Percentiles rank a stretch among this genome's conserved stretches.
phyloP scores from a whole-genome alignment of 805 yeast genomes.

The Sugiyamaella lignohabitans region DNA sequence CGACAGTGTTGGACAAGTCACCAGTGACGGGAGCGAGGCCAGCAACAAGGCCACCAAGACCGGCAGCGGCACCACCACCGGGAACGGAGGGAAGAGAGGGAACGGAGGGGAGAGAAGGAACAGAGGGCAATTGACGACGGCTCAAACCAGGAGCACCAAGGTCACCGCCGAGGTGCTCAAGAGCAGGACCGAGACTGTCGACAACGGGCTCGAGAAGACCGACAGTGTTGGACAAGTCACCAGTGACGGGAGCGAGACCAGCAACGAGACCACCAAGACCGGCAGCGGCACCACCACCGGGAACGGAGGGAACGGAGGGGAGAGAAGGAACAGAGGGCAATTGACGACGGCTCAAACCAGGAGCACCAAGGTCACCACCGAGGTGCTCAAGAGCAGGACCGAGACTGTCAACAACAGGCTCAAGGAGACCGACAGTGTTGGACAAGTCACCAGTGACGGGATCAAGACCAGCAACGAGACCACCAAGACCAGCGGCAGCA shows the following conservation, averaged over 20 bases:
- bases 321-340: slow-evolving; percentile 1
- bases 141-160: too few relatives aligned
- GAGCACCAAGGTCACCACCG: too few relatives aligned
- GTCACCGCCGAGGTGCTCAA: too few relatives aligned
- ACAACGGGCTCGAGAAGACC: neutral
- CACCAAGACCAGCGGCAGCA: slow-evolving; percentile 20
- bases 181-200: neutral
- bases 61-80: too few relatives aligned
- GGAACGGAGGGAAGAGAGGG: too few relatives aligned
- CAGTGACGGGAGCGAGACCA: neutral
- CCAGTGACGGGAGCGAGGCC: too few relatives aligned
- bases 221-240: neutral
- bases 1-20: too few relatives aligned
- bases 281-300: too few relatives aligned
- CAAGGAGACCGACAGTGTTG: slow-evolving; percentile 39
- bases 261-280: neutral
- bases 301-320: too few relatives aligned
- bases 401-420: slow-evolving; percentile 42
- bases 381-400: slow-evolving; percentile 6
- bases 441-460: slow-evolving; percentile 52
- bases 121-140: neutral
- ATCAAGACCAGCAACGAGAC: slow-evolving; percentile 20
- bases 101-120: neutral
- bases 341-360: slow-evolving; percentile 10
- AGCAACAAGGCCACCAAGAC: too few relatives aligned